Base-by-base conservation (phyloP, 108 stramenopile species). In the Skeletonema menzelii region DNA sequence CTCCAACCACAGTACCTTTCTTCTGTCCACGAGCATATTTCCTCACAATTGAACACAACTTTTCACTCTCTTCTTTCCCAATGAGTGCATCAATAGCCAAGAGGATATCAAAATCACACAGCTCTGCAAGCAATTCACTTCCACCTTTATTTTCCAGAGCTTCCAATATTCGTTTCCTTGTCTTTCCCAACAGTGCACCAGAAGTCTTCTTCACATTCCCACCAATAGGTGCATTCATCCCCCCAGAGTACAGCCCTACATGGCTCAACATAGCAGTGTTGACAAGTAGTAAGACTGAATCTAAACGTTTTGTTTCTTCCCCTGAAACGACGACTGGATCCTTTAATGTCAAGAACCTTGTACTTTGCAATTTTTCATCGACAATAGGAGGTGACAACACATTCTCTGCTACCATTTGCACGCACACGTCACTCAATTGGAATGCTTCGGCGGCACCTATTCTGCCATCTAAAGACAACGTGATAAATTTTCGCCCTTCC, bases 321-420 rank as follows among this genome's bases (percentile, higher is more conserved):
- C 86, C 87, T 64, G 90, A 87, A 31, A 92, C 85, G 20, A 92
- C 34, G n/a, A 91, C 71, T 14, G 80, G 63, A 59, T 92, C 84
- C 38, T 71, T 69, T 34, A 87, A 81, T 24, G 72, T 63, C 11
- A 91, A 59, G n/a, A 71, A 65, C 20, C 88, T 73, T 34, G 79
- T 80, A 20, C 72, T 80, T 40, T 63, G 34, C 49, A 53, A 37
- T 28, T 28, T 58, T 28, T 76, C 79, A 17, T 80, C 79, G 4
- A 63, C 74, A 1, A 46, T 15, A 3, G 78, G 67, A 46, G 65
- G 5, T 11, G 53, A 24, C 31, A 90, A 65, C 64, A 91, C 64
- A 28, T 77, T 85, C 82, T 95, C 91, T 53, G 91, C 86, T 2
- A 90, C 89, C 91, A 95, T 95, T 80, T 95, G 94, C 6, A 95